Percentiles rank a stretch among this genome's conserved stretches.
Evolutionary conservation across 2,329 filamentous ascomycete genomes (phyloP).

Genomic region (Lecanoromycetidae sp.): DNA sequence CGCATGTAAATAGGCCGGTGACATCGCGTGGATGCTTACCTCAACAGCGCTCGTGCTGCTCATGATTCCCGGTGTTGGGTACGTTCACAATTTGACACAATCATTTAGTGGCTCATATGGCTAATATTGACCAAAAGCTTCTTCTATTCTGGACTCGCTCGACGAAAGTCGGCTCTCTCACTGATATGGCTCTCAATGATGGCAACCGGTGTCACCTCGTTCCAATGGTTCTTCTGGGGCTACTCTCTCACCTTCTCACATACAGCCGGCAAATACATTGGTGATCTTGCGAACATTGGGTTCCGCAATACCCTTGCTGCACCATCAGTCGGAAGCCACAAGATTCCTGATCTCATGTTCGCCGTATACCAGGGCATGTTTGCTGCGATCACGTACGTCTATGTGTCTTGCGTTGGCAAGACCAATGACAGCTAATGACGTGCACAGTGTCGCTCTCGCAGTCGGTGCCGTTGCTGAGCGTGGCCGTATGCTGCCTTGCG

Average conservation of each 20-base stretch:
- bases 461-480: conserved; percentile 77
- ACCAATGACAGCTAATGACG: background rate
- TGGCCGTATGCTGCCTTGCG: conserved; percentile 74
- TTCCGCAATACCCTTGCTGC: conserved; percentile 62
- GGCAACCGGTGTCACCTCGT: conserved; percentile 64
- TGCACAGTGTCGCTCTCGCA: conserved; percentile 59
- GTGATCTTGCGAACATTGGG: conserved; percentile 66
- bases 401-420: background rate
- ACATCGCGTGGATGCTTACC: conserved; percentile 71
- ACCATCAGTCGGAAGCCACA: conserved; percentile 60
- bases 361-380: conserved; percentile 84
- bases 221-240: conserved; percentile 96
- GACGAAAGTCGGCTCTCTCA: conserved; percentile 77
- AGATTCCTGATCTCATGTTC: conserved; percentile 73
- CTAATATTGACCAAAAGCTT: conserved; percentile 41
- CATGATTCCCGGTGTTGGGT: conserved; percentile 84
- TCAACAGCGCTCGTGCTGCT: conserved; percentile 70
- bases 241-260: conserved; percentile 77
- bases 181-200: conserved; percentile 79
- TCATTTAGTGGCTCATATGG: background rate
- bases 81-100: conserved; percentile 19
- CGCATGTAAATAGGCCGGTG: conserved; percentile 47
- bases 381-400: conserved; percentile 66
- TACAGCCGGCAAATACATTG: conserved; percentile 61
- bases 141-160: conserved; percentile 85